Base-by-base conservation (phyloP, 2,329 filamentous ascomycete genomes). In the Arthrobotrys entomopaga region DNA sequence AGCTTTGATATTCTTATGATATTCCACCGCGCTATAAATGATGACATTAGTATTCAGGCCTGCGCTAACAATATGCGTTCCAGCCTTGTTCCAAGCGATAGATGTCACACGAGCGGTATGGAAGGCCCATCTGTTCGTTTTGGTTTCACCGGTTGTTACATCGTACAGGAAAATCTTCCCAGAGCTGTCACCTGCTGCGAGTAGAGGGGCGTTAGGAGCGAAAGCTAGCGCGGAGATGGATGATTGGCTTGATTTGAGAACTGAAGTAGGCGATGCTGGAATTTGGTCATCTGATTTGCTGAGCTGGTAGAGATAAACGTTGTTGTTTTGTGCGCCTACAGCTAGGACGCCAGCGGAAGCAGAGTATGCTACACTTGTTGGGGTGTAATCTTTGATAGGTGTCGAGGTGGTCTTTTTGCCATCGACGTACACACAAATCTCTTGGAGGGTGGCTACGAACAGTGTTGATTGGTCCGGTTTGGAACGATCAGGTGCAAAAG, bases 21-120 rank as follows among this genome's bases (percentile, higher is more conserved):
- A 94, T 80, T 92, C 91, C 49, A 84, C 83, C 65, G 97, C 82
- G 81, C 92, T 97, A 92, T 95, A 99, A 29, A 97, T 89, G 80
- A 92, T 93, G 19, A 99, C 87, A 79, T 96, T 93, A 0, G 94
- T 97, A 81, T 99, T 95, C 57, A 99, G 83, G 52, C 88, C 90
- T 11, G 93, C 94, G 80, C 91, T 96, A 19, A 88, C 92, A 1
- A 93, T 89, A 80, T 93, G 91, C 20, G 89, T 90, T 11, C 90
- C 91, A 16, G 87, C 87, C 16, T 86, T 84, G 79, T 93, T 92
- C 95, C 95, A 99, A 13, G 89, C 84, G 65, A 92, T 85, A 53
- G 84, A 85, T 13, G 87, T 90, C 53, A 91, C 86, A 53, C 89
- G 85, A 6, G 86, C 89, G 0, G 89, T 90, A 79, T 92, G 90